Percentiles rank a stretch among this genome's conserved stretches.
phyloP scores from a whole-genome alignment of 257 asterid species.

The Nemophila menziesii region DNA sequence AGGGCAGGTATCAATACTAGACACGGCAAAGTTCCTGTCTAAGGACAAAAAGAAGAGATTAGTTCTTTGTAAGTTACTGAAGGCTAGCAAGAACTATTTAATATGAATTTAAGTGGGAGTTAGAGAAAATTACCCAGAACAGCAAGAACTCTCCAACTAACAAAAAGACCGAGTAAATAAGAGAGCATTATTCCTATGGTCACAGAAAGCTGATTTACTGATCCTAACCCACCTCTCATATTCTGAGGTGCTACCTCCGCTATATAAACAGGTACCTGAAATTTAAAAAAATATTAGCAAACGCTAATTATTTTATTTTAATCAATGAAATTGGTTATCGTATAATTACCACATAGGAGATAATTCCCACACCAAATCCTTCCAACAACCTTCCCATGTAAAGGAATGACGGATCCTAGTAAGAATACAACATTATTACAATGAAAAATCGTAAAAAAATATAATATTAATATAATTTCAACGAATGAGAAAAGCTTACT shows the following conservation, averaged over 20 bases:
- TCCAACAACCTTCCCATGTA: constrained; percentile 96
- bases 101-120: background rate
- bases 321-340: constrained; percentile 1
- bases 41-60: constrained; percentile 8
- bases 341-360: constrained; percentile 72
- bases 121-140: constrained; percentile 52
- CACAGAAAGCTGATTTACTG: constrained; percentile 93
- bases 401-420: constrained; percentile 66
- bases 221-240: constrained; percentile 74
- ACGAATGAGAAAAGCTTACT: constrained; percentile 27
- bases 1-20: constrained; percentile 43
- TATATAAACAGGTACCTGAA: constrained; percentile 84
- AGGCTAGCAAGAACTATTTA: background rate
- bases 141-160: constrained; percentile 79
- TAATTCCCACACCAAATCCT: constrained; percentile 94
- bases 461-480: background rate
- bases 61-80: background rate
- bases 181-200: constrained; percentile 84
- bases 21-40: constrained; percentile 68
- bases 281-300: background rate
- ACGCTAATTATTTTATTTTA: constrained; percentile 2
- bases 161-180: constrained; percentile 70
- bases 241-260: constrained; percentile 93
- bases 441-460: background rate
- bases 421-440: constrained; percentile 1